Conservation (phyloP, 2,329 filamentous ascomycete species). For the Curvularia spicifera region DNA sequence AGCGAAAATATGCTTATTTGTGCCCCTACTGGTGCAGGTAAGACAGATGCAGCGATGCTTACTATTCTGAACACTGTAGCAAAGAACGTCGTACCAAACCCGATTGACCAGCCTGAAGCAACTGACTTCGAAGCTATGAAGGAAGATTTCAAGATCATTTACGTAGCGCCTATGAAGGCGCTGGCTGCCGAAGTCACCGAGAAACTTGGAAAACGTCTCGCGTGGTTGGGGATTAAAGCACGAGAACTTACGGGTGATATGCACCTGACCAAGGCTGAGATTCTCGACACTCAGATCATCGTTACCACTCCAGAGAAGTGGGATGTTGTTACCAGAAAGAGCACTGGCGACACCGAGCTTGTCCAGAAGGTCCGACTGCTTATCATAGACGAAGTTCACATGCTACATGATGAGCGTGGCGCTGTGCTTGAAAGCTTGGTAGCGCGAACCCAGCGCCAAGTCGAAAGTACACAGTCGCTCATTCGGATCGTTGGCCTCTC, state of each 20-base stretch:
- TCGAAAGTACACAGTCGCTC: conserved; percentile 95
- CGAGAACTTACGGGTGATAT: conserved; percentile 97
- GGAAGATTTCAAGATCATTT: conserved; percentile 97
- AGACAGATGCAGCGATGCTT: conserved; percentile 97
- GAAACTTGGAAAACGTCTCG: conserved; percentile 87
- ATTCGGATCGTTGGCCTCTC: conserved; percentile 96
- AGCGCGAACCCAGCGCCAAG: conserved; percentile 91
- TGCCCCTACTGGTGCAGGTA: conserved; percentile 96
- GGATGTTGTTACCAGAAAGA: conserved; percentile 97
- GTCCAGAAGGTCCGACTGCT: conserved; percentile 95
- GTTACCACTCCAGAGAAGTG: conserved; percentile 99
- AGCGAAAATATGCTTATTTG: conserved; percentile 99
- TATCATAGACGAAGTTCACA: conserved; percentile 98
- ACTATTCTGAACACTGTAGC: conserved; percentile 90
- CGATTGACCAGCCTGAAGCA: conserved; percentile 73
- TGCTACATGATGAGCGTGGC: conserved; percentile 97
- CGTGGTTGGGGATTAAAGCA: conserved; percentile 91
- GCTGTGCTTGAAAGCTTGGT: conserved; percentile 96
- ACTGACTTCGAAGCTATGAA: conserved; percentile 81
- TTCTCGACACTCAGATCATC: conserved; percentile 95
- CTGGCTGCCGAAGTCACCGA: conserved; percentile 95
- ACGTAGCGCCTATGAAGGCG: conserved; percentile 98
- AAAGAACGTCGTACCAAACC: conserved; percentile 82
- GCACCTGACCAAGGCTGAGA: conserved; percentile 96
- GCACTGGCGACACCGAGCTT: conserved; percentile 94